Evolutionary conservation across 345 rosid genomes (phyloP).

Genomic region (Raphanus raphanistrum): DNA sequence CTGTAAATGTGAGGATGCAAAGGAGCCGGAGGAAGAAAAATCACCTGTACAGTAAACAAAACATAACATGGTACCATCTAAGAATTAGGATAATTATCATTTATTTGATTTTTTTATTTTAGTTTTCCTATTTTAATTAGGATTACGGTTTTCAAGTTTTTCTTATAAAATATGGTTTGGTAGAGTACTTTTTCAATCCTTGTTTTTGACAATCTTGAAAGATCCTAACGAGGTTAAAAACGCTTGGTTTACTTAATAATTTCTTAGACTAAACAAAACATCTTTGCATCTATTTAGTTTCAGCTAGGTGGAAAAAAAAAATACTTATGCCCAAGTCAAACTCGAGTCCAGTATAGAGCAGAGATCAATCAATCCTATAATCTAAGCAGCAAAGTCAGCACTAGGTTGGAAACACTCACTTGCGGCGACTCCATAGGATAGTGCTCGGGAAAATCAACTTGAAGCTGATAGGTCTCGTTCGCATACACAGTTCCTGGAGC

Average conservation of each 20-base stretch:
- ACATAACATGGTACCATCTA: background rate
- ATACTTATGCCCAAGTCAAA: background rate
- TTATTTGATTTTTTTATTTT: background rate
- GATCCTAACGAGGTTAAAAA: background rate
- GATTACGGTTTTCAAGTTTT: background rate
- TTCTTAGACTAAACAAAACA: background rate
- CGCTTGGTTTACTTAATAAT: background rate
- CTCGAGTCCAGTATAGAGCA: background rate
- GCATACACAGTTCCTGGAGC: constrained; percentile 86
- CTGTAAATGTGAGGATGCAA: constrained; percentile 94
- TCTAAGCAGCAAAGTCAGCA: background rate
- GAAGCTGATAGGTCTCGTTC: constrained; percentile 88
- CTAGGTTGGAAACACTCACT: constrained; percentile 40
- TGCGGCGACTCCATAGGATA: constrained; percentile 99
- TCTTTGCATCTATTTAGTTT: background rate
- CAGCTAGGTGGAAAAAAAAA: background rate
- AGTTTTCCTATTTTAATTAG: background rate
- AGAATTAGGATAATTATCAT: background rate
- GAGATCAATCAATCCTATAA: background rate
- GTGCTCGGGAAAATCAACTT: constrained; percentile 97
- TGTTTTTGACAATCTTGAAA: background rate
- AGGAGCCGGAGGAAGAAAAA: constrained; percentile 89
- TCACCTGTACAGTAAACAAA: constrained; percentile 50
- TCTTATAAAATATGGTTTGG: background rate
- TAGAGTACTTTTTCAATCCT: background rate